A percentile compares a stretch with the other conserved stretches of the same genome.
Conservation (phyloP, 2,329 filamentous ascomycete genomes). For the Camillea tinctor region DNA sequence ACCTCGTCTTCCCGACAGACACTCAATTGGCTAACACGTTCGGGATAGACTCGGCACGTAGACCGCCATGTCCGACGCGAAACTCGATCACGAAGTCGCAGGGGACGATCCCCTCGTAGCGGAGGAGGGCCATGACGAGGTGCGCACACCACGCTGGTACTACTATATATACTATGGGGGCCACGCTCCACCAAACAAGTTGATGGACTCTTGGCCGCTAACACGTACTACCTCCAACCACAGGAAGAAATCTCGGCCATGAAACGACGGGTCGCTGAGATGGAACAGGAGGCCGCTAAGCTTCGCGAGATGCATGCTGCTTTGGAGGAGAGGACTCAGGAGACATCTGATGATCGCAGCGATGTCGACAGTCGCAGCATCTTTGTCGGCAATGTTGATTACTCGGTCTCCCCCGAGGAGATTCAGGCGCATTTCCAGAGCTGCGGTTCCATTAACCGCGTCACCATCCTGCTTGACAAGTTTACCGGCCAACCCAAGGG, state of each 20-base stretch:
- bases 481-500: constrained; percentile 99
- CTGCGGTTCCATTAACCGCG: constrained; percentile 95
- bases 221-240: constrained; percentile 15
- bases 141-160: constrained; percentile 32
- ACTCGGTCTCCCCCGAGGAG: constrained; percentile 94
- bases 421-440: constrained; percentile 98
- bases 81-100: constrained; percentile 25
- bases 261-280: constrained; percentile 83
- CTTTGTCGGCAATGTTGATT: constrained; percentile 98
- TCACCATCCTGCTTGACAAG: constrained; percentile 96
- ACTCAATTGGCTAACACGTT: constrained; percentile 2
- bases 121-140: constrained; percentile 48
- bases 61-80: constrained; percentile 27
- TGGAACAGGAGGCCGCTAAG: constrained; percentile 87
- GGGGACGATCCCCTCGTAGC: constrained; percentile 35
- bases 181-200: constrained; percentile 9
- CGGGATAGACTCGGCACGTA: constrained; percentile 1
- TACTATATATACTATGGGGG: constrained; percentile 11
- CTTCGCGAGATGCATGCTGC: constrained; percentile 83
- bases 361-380: constrained; percentile 94
- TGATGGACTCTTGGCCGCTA: constrained; percentile 20
- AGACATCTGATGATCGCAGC: constrained; percentile 87
- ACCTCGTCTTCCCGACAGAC: background rate
- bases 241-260: constrained; percentile 82
- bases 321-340: constrained; percentile 81